These are phyloP conservation scores for Ogataea pini DNA, from an alignment of 805 yeast genomes.

Conservation along the genomic window DNA sequence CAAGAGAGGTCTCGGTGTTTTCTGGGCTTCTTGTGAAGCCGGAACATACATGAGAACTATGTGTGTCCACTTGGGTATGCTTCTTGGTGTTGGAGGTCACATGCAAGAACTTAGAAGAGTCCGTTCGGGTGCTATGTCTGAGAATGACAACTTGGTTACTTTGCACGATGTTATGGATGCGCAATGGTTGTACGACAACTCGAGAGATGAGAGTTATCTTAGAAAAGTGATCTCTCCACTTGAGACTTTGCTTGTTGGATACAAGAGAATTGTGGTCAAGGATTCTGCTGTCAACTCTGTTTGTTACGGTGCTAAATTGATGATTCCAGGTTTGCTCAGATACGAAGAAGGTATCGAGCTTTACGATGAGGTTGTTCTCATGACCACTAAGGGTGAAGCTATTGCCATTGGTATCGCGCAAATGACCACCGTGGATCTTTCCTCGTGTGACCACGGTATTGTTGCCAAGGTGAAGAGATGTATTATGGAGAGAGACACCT, in stretches of 20 bases:
- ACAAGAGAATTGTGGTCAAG: slow-evolving; percentile 90
- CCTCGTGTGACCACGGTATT: slow-evolving; percentile 96
- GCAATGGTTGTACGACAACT: slow-evolving; percentile 96
- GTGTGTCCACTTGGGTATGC: slow-evolving; percentile 98
- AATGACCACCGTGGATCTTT: slow-evolving; percentile 96
- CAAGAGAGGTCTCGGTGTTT: slow-evolving; percentile 94
- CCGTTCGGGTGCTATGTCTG: slow-evolving; percentile 93
- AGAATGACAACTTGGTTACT: slow-evolving; percentile 88
- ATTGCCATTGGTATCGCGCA: slow-evolving; percentile 98
- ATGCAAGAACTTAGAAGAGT: slow-evolving; percentile 99
- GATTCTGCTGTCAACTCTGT: slow-evolving; percentile 97
- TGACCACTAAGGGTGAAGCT: slow-evolving; percentile 99
- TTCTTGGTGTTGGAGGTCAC: slow-evolving; percentile 98
- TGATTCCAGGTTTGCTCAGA: slow-evolving; percentile 98
- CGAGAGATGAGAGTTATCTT: slow-evolving; percentile 93
- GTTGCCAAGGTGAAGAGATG: slow-evolving; percentile 99
- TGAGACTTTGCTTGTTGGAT: slow-evolving; percentile 89
- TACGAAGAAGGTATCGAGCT: slow-evolving; percentile 97
- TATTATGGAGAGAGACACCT: slow-evolving; percentile 98
- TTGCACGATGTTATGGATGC: slow-evolving; percentile 98
- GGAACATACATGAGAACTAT: slow-evolving; percentile 99
- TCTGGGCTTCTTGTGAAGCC: slow-evolving; percentile 99
- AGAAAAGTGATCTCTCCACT: slow-evolving; percentile 93
- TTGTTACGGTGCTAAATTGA: slow-evolving; percentile 97
- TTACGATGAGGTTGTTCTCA: slow-evolving; percentile 95